phyloP scores from a whole-genome alignment of 169 alveolate genomes.

The Cryptosporidium sp. region DNA sequence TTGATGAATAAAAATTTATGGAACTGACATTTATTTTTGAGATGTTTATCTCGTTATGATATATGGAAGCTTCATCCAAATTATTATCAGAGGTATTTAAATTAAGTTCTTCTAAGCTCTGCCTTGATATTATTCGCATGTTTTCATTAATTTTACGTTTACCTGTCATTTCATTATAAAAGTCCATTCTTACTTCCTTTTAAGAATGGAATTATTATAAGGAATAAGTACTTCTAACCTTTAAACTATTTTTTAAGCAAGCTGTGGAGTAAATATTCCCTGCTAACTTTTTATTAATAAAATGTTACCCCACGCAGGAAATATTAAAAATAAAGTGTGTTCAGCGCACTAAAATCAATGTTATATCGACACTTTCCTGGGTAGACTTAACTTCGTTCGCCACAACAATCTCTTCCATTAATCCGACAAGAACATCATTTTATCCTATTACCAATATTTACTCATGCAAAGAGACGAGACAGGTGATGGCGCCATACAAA shows the following conservation, averaged over 20 bases:
- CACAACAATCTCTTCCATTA: neutral
- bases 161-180: neutral
- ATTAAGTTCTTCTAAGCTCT: no score
- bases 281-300: no score
- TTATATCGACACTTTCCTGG: neutral
- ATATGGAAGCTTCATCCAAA: neutral
- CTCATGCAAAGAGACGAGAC: slow-evolving; percentile 70
- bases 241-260: no score
- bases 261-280: neutral
- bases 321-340: neutral
- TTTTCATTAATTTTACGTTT: no score
- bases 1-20: neutral
- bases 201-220: no score
- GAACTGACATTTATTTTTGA: neutral
- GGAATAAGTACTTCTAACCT: neutral
- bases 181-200: neutral
- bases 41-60: no score
- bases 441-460: neutral
- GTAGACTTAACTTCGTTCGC: neutral
- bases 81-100: neutral
- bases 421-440: neutral
- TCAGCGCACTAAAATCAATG: no score
- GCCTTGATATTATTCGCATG: neutral
- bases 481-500: slow-evolving; percentile 5
- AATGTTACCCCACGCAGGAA: neutral